Percentiles rank a stretch among this genome's conserved stretches.
Conservation (phyloP, 305 asterid species). For the Solanum hybrid region DNA sequence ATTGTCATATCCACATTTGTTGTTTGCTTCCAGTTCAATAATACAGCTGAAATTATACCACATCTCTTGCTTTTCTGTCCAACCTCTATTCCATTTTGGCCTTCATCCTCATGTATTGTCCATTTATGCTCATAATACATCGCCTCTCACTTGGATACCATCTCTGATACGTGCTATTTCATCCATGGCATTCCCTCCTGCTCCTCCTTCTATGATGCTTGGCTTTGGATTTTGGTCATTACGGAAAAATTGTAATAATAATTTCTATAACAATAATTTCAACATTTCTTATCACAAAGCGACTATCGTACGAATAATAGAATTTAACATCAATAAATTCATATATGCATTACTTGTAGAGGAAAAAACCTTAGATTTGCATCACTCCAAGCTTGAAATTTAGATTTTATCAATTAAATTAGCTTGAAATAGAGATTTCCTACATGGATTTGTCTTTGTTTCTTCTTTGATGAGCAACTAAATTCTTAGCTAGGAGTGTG, state of each 20-base stretch:
- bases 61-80: neutral
- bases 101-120: neutral
- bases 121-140: neutral
- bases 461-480: neutral
- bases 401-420: neutral
- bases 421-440: neutral
- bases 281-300: neutral
- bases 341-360: neutral
- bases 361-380: neutral
- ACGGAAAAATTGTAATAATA: neutral
- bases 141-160: neutral
- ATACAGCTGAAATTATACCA: neutral
- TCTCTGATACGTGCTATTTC: neutral
- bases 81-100: neutral
- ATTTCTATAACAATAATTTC: neutral
- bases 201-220: neutral
- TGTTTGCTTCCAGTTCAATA: neutral
- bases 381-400: neutral
- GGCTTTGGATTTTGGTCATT: neutral
- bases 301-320: neutral
- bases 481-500: neutral
- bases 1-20: neutral
- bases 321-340: neutral
- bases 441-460: neutral
- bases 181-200: neutral